phyloP scores from a whole-genome alignment of 2,329 filamentous ascomycete species.

The Pseudogymnoascus sp. region DNA sequence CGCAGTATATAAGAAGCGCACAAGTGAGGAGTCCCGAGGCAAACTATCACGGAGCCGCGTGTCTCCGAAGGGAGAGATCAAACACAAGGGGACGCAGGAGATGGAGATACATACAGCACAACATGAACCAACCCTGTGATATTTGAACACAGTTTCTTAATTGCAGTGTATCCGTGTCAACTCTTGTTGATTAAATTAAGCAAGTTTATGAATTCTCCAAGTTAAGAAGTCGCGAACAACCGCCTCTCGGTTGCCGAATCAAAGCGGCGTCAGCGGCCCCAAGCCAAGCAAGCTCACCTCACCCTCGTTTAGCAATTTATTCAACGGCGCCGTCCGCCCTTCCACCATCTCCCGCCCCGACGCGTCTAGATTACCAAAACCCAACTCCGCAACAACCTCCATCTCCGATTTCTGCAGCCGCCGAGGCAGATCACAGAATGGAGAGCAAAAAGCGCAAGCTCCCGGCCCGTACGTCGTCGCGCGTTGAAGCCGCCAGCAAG shows the following conservation, averaged over 20 bases:
- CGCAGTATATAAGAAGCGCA: background rate
- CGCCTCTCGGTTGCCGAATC: constrained; percentile 4
- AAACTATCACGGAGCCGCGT: background rate
- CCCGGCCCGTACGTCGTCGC: constrained; percentile 52
- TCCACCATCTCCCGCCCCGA: constrained; percentile 15
- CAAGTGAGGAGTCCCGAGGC: background rate
- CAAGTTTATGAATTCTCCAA: background rate
- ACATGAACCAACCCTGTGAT: background rate
- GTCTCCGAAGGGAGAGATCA: background rate
- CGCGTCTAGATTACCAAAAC: constrained; percentile 18
- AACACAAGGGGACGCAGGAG: background rate
- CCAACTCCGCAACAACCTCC: constrained; percentile 14
- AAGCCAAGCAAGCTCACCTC: constrained; percentile 12
- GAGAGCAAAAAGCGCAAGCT: constrained; percentile 59
- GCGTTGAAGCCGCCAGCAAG: constrained; percentile 52
- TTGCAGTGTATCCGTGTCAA: background rate
- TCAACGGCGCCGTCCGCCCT: constrained; percentile 11
- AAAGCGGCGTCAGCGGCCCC: background rate
- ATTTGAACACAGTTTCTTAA: background rate
- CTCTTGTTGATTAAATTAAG: background rate
- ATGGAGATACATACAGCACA: background rate
- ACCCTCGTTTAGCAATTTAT: constrained; percentile 14
- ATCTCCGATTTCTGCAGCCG: background rate
- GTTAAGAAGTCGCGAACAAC: constrained; percentile 1
- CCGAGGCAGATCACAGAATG: constrained; percentile 34